Evolutionary conservation across 1,284 basidiomycete species (phyloP).

Genomic region (Trichosporon coremiiforme): DNA sequence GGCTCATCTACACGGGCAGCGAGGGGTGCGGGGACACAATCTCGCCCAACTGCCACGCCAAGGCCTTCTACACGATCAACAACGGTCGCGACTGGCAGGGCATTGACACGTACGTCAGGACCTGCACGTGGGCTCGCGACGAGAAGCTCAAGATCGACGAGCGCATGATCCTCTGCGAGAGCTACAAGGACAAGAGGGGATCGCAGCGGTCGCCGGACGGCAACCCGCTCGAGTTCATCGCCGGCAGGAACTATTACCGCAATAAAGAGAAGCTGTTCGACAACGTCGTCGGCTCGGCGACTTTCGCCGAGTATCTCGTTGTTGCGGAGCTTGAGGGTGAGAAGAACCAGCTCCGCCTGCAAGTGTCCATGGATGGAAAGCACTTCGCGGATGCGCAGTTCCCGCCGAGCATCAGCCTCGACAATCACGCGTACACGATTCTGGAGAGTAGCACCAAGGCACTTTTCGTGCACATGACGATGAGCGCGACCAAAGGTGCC

Average conservation of each 20-base stretch:
- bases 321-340: conserved; percentile 74
- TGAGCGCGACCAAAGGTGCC: conserved; percentile 70
- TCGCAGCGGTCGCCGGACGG: conserved; percentile 65
- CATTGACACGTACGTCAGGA: conserved; percentile 83
- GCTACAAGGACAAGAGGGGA: conserved; percentile 78
- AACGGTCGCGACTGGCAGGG: conserved; percentile 76
- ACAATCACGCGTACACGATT: conserved; percentile 65
- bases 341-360: conserved; percentile 65
- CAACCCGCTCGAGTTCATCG: conserved; percentile 77
- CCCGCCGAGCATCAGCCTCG: conserved; percentile 83
- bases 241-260: conserved; percentile 73
- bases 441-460: conserved; percentile 91
- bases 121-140: conserved; percentile 90
- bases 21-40: conserved; percentile 63
- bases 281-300: conserved; percentile 88
- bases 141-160: conserved; percentile 75
- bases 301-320: conserved; percentile 92
- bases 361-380: conserved; percentile 87
- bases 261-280: conserved; percentile 78
- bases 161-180: conserved; percentile 89
- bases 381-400: conserved; percentile 83
- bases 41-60: conserved; percentile 64
- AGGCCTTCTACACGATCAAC: conserved; percentile 72
- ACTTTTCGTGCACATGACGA: conserved; percentile 94
- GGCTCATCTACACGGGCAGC: conserved; percentile 86